These are phyloP conservation scores for Plasmodium blacklocki DNA, from an alignment of 169 alveolate genomes.

Conservation along the genomic window DNA sequence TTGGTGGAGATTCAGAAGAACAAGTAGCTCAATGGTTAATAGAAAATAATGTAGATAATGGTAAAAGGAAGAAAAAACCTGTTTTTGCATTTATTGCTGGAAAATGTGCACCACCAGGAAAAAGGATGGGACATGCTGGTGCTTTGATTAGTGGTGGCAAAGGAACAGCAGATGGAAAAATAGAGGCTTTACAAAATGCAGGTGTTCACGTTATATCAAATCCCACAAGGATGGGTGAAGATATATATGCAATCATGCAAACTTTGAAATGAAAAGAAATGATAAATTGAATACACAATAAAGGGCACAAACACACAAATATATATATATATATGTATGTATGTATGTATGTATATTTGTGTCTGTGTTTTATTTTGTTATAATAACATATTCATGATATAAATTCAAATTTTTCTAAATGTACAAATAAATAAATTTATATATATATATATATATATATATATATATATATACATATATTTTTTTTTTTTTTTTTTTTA, in stretches of 20 bases:
- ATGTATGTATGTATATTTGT: background rate
- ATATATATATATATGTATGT: background rate
- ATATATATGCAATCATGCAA: slow-evolving; percentile 88
- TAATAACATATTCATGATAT: too few relatives aligned
- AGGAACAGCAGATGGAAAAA: slow-evolving; percentile 97
- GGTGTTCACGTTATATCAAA: slow-evolving; percentile 93
- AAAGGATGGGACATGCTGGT: slow-evolving; percentile 99
- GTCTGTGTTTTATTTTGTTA: too few relatives aligned
- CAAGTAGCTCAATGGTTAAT: slow-evolving; percentile 97
- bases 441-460: too few relatives aligned
- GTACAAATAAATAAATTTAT: too few relatives aligned
- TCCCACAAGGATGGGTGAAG: slow-evolving; percentile 92
- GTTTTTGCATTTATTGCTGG: slow-evolving; percentile 98
- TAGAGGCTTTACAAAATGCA: slow-evolving; percentile 91
- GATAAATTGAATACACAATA: background rate
- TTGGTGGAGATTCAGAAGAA: slow-evolving; percentile 99
- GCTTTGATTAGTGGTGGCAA: slow-evolving; percentile 98
- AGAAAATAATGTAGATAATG: slow-evolving; percentile 60
- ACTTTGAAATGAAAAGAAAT: background rate
- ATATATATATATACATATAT: too few relatives aligned
- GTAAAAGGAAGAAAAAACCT: slow-evolving; percentile 90
- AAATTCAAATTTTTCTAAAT: too few relatives aligned
- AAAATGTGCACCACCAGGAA: slow-evolving; percentile 98
- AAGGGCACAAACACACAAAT: background rate
- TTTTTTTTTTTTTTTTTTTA: too few relatives aligned